phyloP scores from a whole-genome alignment of 2,329 filamentous ascomycete genomes.

The Incumbomyces lentus region DNA sequence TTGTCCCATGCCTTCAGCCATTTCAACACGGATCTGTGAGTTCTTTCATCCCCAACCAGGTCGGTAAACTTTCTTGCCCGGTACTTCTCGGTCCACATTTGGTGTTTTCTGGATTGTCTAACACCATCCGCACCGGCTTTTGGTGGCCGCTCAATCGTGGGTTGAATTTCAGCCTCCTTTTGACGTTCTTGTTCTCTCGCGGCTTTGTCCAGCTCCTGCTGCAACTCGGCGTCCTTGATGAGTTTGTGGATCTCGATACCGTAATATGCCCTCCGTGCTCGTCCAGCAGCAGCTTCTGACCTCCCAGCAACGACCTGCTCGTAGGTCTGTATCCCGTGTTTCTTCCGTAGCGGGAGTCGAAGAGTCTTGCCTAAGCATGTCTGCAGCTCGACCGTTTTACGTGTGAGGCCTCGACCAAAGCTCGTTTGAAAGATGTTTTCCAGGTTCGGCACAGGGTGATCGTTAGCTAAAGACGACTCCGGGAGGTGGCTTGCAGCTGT shows the following conservation, averaged over 20 bases:
- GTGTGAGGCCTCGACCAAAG: conserved; percentile 11
- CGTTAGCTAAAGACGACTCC: conserved; percentile 1
- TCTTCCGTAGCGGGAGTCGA: conserved; percentile 31
- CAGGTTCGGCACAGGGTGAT: too few species aligned
- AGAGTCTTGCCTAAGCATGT: conserved; percentile 41
- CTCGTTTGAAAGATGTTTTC: neutral
- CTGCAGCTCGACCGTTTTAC: conserved; percentile 27
- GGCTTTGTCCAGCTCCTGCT: conserved; percentile 30
- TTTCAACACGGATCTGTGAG: conserved; percentile 76
- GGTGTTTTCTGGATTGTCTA: conserved; percentile 26
- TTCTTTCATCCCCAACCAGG: conserved; percentile 85
- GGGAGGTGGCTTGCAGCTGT: conserved; percentile 5
- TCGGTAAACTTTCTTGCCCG: conserved; percentile 85
- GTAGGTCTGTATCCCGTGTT: conserved; percentile 33
- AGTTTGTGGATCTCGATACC: conserved; percentile 84
- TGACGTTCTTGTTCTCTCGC: conserved; percentile 21
- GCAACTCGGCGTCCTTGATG: conserved; percentile 59
- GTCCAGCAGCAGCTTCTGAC: conserved; percentile 40
- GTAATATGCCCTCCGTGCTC: conserved; percentile 62
- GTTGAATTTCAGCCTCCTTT: conserved; percentile 19
- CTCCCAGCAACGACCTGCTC: conserved; percentile 45
- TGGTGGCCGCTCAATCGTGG: conserved; percentile 21
- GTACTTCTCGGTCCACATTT: conserved; percentile 94
- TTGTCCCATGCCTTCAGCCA: conserved; percentile 95
- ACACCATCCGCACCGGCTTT: conserved; percentile 17